A percentile compares a stretch with the other conserved stretches of the same genome.
These are phyloP conservation scores for Melanomma pulvis-pyrius DNA, from an alignment of 495 filamentous ascomycete species.

Conservation along the genomic window DNA sequence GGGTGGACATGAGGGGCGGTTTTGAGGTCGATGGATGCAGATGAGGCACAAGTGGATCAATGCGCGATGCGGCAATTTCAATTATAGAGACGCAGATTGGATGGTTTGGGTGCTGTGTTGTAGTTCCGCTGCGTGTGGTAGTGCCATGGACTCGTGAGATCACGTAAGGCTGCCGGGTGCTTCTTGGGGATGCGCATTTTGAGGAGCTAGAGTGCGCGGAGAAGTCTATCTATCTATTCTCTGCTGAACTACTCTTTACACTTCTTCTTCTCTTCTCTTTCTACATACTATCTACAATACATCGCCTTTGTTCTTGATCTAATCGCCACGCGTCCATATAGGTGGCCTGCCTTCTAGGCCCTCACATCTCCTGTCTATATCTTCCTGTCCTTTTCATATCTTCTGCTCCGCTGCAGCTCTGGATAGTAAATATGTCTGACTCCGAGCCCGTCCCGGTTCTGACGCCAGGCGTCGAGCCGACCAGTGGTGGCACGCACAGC, in stretches of 20 bases:
- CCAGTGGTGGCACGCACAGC: slow-evolving; percentile 19
- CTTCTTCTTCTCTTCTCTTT: neutral
- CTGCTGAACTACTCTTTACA: neutral
- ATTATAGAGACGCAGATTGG: neutral
- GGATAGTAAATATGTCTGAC: slow-evolving; percentile 15
- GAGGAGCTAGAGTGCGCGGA: neutral
- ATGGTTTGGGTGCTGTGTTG: neutral
- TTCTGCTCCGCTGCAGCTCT: slow-evolving; percentile 4
- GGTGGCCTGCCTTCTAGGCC: neutral
- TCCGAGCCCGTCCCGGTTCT: slow-evolving; percentile 20
- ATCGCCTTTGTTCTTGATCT: neutral
- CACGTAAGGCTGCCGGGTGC: no score
- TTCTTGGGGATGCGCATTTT: neutral
- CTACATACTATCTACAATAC: neutral
- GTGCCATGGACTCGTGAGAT: neutral
- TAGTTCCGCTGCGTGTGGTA: neutral
- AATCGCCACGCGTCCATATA: neutral
- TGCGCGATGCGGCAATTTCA: neutral
- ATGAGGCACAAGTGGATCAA: neutral
- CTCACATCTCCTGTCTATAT: no score
- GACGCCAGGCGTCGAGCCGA: slow-evolving; percentile 29
- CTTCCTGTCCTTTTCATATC: neutral
- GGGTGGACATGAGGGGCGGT: neutral
- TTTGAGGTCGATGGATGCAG: neutral
- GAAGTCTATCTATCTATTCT: neutral